Evolutionary conservation across 2,329 filamentous ascomycete genomes (phyloP).

Genomic region (Penicillium sp.): DNA sequence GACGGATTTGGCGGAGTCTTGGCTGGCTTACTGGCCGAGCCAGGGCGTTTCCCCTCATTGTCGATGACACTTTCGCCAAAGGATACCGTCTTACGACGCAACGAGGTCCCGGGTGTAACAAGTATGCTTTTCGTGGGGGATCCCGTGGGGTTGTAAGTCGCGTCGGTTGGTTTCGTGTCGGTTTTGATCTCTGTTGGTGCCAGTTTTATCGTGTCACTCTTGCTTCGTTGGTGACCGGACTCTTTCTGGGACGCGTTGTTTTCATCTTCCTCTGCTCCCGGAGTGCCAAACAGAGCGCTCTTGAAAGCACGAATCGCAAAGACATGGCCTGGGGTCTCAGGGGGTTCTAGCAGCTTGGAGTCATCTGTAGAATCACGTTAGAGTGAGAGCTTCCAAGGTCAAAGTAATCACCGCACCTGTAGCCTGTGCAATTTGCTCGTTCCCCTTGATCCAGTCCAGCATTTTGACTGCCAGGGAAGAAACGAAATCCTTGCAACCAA

Average conservation of each 20-base stretch:
- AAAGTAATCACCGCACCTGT: slow-evolving; percentile 15
- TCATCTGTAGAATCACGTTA: slow-evolving; percentile 26
- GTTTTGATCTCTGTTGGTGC: slow-evolving; percentile 22
- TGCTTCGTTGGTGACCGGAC: slow-evolving; percentile 21
- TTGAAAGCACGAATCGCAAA: slow-evolving; percentile 68
- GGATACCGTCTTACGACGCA: slow-evolving; percentile 60
- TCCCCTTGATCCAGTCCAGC: slow-evolving; percentile 30
- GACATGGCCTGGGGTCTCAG: slow-evolving; percentile 65
- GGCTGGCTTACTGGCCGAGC: slow-evolving; percentile 45
- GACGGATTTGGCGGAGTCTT: slow-evolving; percentile 48
- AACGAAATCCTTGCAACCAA: not conserved
- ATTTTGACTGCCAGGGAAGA: slow-evolving; percentile 12
- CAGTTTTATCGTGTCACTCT: slow-evolving; percentile 23
- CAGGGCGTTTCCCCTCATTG: slow-evolving; percentile 54
- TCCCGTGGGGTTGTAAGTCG: slow-evolving; percentile 33
- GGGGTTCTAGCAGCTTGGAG: slow-evolving; percentile 59
- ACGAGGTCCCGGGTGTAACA: slow-evolving; percentile 61
- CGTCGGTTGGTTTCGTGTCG: slow-evolving; percentile 23
- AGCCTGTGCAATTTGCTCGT: slow-evolving; percentile 15
- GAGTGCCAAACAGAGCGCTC: slow-evolving; percentile 64
- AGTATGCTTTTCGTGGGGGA: slow-evolving; percentile 64
- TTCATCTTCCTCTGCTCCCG: slow-evolving; percentile 51
- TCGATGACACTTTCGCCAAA: slow-evolving; percentile 59
- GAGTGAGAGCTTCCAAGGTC: not conserved
- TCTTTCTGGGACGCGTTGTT: slow-evolving; percentile 19